Conservation (phyloP, 345 rosid species). For the Bruguiera parviflora region DNA sequence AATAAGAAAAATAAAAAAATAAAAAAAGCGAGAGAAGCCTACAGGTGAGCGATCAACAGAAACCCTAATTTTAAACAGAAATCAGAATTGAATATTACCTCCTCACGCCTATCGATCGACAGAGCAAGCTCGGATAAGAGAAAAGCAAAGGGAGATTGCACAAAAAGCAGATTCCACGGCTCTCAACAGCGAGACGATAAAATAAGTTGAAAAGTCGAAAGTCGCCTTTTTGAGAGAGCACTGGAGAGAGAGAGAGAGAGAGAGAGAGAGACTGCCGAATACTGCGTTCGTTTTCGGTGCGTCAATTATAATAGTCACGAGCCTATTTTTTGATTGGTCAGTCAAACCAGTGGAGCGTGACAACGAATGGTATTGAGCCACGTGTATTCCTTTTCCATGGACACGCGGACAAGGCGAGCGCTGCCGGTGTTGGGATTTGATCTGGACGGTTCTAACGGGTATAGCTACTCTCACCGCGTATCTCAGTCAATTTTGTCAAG, state of each 20-base stretch:
- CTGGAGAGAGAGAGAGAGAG: neutral
- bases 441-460: constrained; percentile 10
- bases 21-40: too few species aligned
- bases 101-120: too few species aligned
- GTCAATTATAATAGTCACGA: too few species aligned
- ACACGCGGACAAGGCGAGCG: constrained; percentile 2
- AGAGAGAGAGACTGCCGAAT: neutral
- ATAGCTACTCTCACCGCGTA: neutral
- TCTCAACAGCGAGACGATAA: neutral
- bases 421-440: neutral
- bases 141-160: neutral
- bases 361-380: neutral
- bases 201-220: neutral
- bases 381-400: neutral
- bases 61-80: too few species aligned
- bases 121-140: neutral
- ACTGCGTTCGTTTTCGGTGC: too few species aligned
- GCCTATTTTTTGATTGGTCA: neutral
- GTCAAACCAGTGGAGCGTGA: neutral
- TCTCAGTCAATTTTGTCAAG: neutral
- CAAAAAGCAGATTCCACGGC: neutral
- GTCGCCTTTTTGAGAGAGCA: neutral
- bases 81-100: too few species aligned
- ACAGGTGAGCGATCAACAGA: too few species aligned
- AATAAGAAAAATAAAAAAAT: too few species aligned